These are phyloP conservation scores for Jamesozyma rosinii DNA, from an alignment of 805 yeast genomes.

Conservation along the genomic window DNA sequence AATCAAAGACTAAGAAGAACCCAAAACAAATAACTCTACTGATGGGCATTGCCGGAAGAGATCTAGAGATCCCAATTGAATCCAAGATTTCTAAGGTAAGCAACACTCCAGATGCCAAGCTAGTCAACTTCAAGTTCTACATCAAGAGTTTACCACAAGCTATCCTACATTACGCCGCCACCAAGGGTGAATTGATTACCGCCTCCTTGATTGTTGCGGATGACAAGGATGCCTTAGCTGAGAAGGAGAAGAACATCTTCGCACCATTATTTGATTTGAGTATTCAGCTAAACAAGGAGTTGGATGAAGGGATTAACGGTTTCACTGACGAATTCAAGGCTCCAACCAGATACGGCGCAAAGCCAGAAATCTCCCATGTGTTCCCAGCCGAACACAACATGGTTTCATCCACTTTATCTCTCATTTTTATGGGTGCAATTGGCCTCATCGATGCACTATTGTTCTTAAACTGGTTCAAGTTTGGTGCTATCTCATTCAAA, in stretches of 20 bases:
- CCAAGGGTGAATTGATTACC: conserved; percentile 10
- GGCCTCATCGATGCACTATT: conserved; percentile 35
- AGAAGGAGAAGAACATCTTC: conserved; percentile 9
- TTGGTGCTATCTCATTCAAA: conserved; percentile 21
- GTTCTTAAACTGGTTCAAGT: conserved; percentile 36
- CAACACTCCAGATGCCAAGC: conserved; percentile 9
- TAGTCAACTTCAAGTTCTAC: conserved; percentile 7
- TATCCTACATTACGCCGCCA: conserved; percentile 15
- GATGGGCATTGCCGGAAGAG: conserved; percentile 20
- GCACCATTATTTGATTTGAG: conserved; percentile 15
- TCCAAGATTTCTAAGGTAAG: conserved; percentile 12
- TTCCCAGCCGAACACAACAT: conserved; percentile 50
- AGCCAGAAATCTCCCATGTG: conserved; percentile 54
- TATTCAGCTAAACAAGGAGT: conserved; percentile 5
- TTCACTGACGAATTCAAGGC: conserved; percentile 6
- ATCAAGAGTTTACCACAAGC: conserved; percentile 15
- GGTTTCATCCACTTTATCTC: conserved; percentile 43
- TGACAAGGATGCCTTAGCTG: not conserved
- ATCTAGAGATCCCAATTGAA: conserved; percentile 17
- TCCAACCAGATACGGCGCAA: conserved; percentile 33
- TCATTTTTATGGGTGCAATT: conserved; percentile 40
- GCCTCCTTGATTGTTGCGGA: conserved; percentile 19
- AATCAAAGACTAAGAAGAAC: conserved; percentile 1
- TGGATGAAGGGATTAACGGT: not conserved
- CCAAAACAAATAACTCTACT: conserved; percentile 22